Base-by-base conservation (phyloP, 805 yeast species). In the Wickerhamomyces chambardii region DNA sequence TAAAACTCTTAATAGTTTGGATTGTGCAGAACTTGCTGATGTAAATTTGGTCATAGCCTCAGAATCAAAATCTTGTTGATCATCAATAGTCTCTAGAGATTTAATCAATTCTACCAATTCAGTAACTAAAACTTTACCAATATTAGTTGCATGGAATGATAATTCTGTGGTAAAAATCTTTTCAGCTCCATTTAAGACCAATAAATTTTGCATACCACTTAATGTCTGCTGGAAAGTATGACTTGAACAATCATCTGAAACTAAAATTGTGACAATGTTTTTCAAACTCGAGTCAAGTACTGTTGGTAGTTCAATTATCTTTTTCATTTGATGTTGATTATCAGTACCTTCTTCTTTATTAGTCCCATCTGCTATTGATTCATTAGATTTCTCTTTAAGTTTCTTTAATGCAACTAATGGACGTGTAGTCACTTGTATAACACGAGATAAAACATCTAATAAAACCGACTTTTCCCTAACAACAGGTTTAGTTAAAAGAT, bases 141-240 rank as follows among this genome's bases (percentile, higher is more conserved):
- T 61, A 7, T 50, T 55, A 2, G 76, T 66, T 0, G 95, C 95
- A 41, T 68, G 68, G 15, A 66, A 66, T 0, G 87, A 74, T 17
- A 87, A 61, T 41, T 83, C 86, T 17, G 60, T 50, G 0, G 92
- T 79, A 50, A 86, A 83, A 0, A 78, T 67, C 30, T 66, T 64
- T 43, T 73, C 76, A 3, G 86, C 80, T 38, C 72, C 70, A 2
- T 72, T 68, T 16, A 87, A 55, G 15, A 69, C 61, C 1, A 85
- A 72, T 31, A 89, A 55, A 49, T 83, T 79, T 44, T 81, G 89
- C 78, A 89, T 83, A 1, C 86, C 74, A 40, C 84, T 74, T 34
- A 89, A 67, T 0, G 89, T 78, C 51, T 87, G 84, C 47, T 86
- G 86, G 61, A 89, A 86, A 0, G 94, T 84, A 30, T 80, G 72